Percentiles rank a stretch among this genome's conserved stretches.
phyloP scores from a whole-genome alignment of 805 yeast species.

The Alloascoidea hylecoeti region DNA sequence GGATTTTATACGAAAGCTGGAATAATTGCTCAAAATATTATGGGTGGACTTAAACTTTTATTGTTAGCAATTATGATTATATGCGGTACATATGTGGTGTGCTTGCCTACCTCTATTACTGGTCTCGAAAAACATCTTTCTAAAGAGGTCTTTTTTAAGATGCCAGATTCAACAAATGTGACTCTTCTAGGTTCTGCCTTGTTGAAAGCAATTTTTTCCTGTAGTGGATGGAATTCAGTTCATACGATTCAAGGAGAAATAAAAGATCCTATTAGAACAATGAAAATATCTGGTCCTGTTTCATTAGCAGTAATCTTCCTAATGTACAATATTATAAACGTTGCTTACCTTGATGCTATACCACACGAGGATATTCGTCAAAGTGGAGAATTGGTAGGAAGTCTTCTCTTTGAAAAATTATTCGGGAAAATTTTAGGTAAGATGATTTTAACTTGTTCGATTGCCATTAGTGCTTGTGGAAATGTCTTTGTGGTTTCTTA shows the following conservation, averaged over 20 bases:
- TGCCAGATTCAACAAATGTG: slow-evolving; percentile 20
- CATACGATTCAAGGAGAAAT: slow-evolving; percentile 50
- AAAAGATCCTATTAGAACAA: slow-evolving; percentile 39
- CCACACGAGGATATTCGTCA: slow-evolving; percentile 36
- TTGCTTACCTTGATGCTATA: slow-evolving; percentile 41
- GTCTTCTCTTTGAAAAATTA: slow-evolving; percentile 38
- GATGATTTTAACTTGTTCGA: slow-evolving; percentile 37
- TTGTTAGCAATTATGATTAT: slow-evolving; percentile 37
- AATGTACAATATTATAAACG: slow-evolving; percentile 35
- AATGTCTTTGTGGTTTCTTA: slow-evolving; percentile 49
- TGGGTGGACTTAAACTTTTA: slow-evolving; percentile 47
- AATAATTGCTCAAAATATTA: slow-evolving; percentile 40
- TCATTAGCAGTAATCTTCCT: slow-evolving; percentile 31
- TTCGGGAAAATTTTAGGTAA: slow-evolving; percentile 39
- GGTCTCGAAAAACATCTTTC: slow-evolving; percentile 28
- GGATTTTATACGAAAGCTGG: slow-evolving; percentile 49
- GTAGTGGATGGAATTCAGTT: slow-evolving; percentile 49
- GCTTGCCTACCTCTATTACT: slow-evolving; percentile 28
- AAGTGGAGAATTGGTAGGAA: slow-evolving; percentile 47
- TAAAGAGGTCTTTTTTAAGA: slow-evolving; percentile 17
- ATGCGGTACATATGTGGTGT: slow-evolving; percentile 42
- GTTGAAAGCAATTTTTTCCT: slow-evolving; percentile 43
- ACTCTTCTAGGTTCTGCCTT: slow-evolving; percentile 40
- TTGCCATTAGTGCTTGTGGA: slow-evolving; percentile 49
- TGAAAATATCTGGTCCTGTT: slow-evolving; percentile 46